Evolutionary conservation across 2,329 filamentous ascomycete species (phyloP).

Genomic region (Scedosporium apiospermum): DNA sequence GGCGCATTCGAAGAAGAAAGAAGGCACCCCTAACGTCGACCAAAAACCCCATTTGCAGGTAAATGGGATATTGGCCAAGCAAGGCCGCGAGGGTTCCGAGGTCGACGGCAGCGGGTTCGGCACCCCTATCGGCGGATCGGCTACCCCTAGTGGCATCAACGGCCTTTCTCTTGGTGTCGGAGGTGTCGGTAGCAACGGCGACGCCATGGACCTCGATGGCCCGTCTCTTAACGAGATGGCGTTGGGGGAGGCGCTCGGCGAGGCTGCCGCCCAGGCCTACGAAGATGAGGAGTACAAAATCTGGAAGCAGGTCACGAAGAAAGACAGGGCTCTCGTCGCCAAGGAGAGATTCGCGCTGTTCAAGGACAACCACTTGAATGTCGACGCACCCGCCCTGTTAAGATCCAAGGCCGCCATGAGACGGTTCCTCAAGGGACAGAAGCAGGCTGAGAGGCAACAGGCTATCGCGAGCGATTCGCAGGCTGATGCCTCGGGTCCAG

Average conservation of each 20-base stretch:
- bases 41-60: slow-evolving; percentile 63
- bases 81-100: slow-evolving; percentile 66
- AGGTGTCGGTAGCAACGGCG: slow-evolving; percentile 58
- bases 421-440: slow-evolving; percentile 71
- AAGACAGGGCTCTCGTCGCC: slow-evolving; percentile 77
- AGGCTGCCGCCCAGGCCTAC: slow-evolving; percentile 64
- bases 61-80: slow-evolving; percentile 50
- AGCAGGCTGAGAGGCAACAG: slow-evolving; percentile 21
- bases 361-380: slow-evolving; percentile 72
- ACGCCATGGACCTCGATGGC: slow-evolving; percentile 81
- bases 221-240: slow-evolving; percentile 59
- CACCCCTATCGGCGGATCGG: slow-evolving; percentile 64
- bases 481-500: slow-evolving; percentile 25
- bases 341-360: slow-evolving; percentile 83
- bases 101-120: slow-evolving; percentile 75
- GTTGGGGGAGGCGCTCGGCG: slow-evolving; percentile 52
- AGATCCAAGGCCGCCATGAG: slow-evolving; percentile 84
- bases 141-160: slow-evolving; percentile 66
- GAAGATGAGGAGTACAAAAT: slow-evolving; percentile 94
- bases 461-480: slow-evolving; percentile 12
- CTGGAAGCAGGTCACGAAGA: slow-evolving; percentile 99
- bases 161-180: slow-evolving; percentile 37
- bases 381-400: slow-evolving; percentile 78
- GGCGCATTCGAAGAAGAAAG: slow-evolving; percentile 58
- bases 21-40: slow-evolving; percentile 69